phyloP scores from a whole-genome alignment of 2,329 filamentous ascomycete species.

The Triangularia verruculosa region DNA sequence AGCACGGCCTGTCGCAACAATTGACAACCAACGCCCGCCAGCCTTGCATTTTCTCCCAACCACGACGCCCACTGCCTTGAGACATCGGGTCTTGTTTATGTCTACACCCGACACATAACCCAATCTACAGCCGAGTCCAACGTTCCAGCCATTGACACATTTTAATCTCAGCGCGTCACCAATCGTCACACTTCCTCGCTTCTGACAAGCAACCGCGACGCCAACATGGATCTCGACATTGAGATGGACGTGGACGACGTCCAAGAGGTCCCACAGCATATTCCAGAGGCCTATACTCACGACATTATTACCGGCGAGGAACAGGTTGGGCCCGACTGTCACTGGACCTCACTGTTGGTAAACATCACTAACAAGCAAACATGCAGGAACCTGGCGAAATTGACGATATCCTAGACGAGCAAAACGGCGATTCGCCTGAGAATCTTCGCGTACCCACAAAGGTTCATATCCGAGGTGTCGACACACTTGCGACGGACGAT shows the following conservation, averaged over 20 bases:
- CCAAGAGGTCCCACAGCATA: slow-evolving; percentile 29
- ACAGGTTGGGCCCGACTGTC: slow-evolving; percentile 25
- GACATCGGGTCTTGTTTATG: neutral
- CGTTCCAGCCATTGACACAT: neutral
- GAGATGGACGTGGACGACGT: slow-evolving; percentile 63
- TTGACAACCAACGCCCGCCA: neutral
- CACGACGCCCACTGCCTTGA: neutral
- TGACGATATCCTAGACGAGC: slow-evolving; percentile 30
- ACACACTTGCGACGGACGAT: slow-evolving; percentile 75
- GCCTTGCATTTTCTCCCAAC: neutral
- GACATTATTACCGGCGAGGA: slow-evolving; percentile 30
- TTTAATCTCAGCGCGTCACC: neutral
- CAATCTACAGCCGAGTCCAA: neutral
- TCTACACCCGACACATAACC: neutral
- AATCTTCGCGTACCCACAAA: slow-evolving; percentile 52
- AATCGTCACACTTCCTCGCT: neutral
- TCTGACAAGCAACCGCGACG: neutral
- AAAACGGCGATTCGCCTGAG: slow-evolving; percentile 28
- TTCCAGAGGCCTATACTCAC: slow-evolving; percentile 27
- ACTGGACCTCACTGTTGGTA: slow-evolving; percentile 10
- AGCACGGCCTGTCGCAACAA: neutral
- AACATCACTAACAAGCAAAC: neutral
- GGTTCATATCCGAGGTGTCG: slow-evolving; percentile 80
- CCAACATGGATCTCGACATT: slow-evolving; percentile 63
- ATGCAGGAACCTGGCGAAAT: slow-evolving; percentile 41